phyloP scores from a whole-genome alignment of 345 rosid species.

The Mallotus nudiflorus region DNA sequence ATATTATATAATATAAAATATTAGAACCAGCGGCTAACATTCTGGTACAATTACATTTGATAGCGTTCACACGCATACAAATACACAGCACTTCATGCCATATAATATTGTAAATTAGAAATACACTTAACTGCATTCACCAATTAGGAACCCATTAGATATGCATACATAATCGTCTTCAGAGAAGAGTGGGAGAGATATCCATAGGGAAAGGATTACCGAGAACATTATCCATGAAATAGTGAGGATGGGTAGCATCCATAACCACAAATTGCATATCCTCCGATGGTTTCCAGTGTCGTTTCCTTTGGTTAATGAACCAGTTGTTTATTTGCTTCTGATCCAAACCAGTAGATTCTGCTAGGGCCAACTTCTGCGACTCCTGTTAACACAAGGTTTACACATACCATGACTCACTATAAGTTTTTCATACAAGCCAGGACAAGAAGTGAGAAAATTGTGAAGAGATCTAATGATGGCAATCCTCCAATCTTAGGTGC shows the following conservation, averaged over 20 bases:
- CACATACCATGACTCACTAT: background rate
- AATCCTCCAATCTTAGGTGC: no score
- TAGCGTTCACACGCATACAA: background rate
- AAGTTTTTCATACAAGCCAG: no score
- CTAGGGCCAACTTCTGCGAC: constrained; percentile 82
- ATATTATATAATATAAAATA: background rate
- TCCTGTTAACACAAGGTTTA: constrained; percentile 47
- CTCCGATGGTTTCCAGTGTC: constrained; percentile 99
- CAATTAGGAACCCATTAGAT: background rate
- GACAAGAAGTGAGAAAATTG: no score
- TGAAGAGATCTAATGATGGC: no score
- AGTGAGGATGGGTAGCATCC: constrained; percentile 81
- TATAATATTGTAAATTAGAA: background rate
- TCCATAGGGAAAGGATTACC: constrained; percentile 87
- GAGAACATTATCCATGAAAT: constrained; percentile 68
- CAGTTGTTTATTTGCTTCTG: constrained; percentile 98
- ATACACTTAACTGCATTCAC: background rate
- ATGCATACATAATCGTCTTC: constrained; percentile 15
- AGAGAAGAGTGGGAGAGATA: constrained; percentile 53
- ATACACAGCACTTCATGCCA: constrained; percentile 1
- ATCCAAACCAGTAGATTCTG: constrained; percentile 88
- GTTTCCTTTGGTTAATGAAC: constrained; percentile 97
- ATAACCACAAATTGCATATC: constrained; percentile 93
- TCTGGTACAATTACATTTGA: background rate
- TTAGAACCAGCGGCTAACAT: background rate